phyloP scores from a whole-genome alignment of 495 filamentous ascomycete species.

The Penicillium daleae region DNA sequence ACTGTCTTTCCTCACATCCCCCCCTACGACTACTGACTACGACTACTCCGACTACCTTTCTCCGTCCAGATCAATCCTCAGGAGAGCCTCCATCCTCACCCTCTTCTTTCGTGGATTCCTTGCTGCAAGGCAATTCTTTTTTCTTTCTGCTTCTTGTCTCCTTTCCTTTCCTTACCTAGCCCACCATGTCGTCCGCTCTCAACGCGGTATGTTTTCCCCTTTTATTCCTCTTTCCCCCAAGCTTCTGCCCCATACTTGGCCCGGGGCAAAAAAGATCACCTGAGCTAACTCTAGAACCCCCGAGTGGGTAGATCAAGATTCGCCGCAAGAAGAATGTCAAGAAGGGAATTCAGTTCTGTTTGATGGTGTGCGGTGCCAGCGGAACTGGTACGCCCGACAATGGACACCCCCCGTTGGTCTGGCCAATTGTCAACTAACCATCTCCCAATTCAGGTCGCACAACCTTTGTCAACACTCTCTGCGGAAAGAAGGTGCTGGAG shows the following conservation, averaged over 20 bases:
- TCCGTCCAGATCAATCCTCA: constrained; percentile 23
- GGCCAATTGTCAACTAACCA: constrained; percentile 36
- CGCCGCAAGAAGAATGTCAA: constrained; percentile 99
- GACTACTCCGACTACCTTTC: constrained; percentile 10
- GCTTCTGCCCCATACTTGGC: constrained; percentile 39
- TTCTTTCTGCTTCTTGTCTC: constrained; percentile 23
- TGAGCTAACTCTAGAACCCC: constrained; percentile 31
- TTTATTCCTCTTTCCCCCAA: constrained; percentile 44
- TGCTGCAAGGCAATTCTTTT: constrained; percentile 15
- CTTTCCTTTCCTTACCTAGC: constrained; percentile 29
- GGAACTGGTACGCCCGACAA: constrained; percentile 77
- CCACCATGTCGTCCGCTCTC: constrained; percentile 64
- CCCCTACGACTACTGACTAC: constrained; percentile 22
- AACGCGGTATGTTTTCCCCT: constrained; percentile 62
- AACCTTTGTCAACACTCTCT: constrained; percentile 99
- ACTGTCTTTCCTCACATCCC: constrained; percentile 32
- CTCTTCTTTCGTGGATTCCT: constrained; percentile 26
- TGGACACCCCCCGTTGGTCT: constrained; percentile 4
- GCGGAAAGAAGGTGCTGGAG: constrained; percentile 86
- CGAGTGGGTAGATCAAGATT: constrained; percentile 75
- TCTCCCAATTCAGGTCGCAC: constrained; percentile 71
- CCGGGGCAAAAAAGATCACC: constrained; percentile 23
- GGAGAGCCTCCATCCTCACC: constrained; percentile 28
- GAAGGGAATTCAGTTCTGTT: constrained; percentile 99
- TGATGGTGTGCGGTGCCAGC: constrained; percentile 99